Evolutionary conservation across 2,329 filamentous ascomycete species (phyloP).

Genomic region (Sarocladium brachiariae): DNA sequence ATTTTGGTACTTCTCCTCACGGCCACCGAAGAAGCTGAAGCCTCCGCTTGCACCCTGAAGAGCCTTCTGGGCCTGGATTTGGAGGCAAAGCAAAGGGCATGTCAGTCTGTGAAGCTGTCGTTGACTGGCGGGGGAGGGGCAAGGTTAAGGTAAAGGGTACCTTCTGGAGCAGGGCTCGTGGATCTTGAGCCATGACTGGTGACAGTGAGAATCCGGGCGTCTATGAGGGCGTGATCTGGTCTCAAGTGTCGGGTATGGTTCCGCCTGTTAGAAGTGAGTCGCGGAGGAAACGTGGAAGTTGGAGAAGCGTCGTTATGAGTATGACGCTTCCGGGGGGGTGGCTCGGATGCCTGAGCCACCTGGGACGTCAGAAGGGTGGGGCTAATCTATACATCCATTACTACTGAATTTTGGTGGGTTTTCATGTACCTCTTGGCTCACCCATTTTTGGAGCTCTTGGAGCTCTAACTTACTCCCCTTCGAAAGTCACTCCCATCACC

Average conservation of each 20-base stretch:
- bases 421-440: not conserved
- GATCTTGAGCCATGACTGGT: slow-evolving; percentile 63
- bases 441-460: not conserved
- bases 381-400: not conserved
- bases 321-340: not conserved
- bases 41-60: slow-evolving; percentile 67
- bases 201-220: no score
- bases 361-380: not conserved
- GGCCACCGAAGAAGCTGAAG: slow-evolving; percentile 84
- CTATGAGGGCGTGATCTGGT: no score
- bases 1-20: slow-evolving; percentile 81
- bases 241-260: no score
- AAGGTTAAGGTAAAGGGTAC: slow-evolving; percentile 32
- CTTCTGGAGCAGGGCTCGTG: slow-evolving; percentile 71
- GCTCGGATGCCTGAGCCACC: not conserved
- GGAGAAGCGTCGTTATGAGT: slow-evolving; percentile 3
- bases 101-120: slow-evolving; percentile 6
- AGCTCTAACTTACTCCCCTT: not conserved
- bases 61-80: slow-evolving; percentile 73
- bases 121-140: slow-evolving; percentile 18
- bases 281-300: slow-evolving; percentile 10
- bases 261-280: no score
- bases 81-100: not conserved
- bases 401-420: not conserved
- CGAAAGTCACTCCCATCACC: not conserved